Evolutionary conservation across 2,329 filamentous ascomycete species (phyloP).

Genomic region (Calonectria pauciramosa): DNA sequence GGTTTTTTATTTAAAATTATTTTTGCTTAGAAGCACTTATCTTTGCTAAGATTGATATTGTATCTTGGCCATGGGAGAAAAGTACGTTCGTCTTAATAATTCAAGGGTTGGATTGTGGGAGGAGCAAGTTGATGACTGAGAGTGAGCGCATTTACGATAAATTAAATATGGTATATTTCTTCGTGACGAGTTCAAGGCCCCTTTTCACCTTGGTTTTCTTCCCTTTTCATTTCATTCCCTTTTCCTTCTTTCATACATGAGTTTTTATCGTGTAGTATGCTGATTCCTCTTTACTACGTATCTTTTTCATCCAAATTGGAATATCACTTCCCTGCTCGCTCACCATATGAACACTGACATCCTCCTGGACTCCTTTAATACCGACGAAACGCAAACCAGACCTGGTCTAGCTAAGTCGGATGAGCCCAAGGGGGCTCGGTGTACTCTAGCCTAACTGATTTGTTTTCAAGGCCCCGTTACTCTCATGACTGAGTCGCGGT

Average conservation of each 20-base stretch:
- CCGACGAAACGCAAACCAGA: constrained; percentile 23
- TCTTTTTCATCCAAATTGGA: constrained; percentile 4
- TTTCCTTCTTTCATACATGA: neutral
- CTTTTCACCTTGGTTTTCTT: neutral
- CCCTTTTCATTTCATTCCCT: neutral
- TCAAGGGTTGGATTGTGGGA: too few relatives aligned
- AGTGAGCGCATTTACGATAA: neutral
- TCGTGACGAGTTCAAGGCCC: neutral
- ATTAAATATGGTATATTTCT: constrained; percentile 20
- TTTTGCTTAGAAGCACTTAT: too few relatives aligned
- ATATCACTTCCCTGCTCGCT: neutral
- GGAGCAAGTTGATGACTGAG: neutral
- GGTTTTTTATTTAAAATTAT: too few relatives aligned
- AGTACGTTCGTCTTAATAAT: too few relatives aligned
- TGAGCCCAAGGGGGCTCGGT: neutral
- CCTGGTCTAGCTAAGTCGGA: neutral
- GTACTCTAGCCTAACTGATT: too few relatives aligned
- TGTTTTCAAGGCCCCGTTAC: neutral
- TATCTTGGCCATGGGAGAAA: too few relatives aligned
- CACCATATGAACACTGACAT: constrained; percentile 12
- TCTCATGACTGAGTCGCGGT: neutral
- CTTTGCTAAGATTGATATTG: too few relatives aligned
- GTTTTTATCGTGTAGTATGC: neutral
- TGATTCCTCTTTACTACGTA: neutral
- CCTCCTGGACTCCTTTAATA: constrained; percentile 33